Conservation (phyloP, 768 basidiomycete genomes). For the Cyclocybe aegerita region DNA sequence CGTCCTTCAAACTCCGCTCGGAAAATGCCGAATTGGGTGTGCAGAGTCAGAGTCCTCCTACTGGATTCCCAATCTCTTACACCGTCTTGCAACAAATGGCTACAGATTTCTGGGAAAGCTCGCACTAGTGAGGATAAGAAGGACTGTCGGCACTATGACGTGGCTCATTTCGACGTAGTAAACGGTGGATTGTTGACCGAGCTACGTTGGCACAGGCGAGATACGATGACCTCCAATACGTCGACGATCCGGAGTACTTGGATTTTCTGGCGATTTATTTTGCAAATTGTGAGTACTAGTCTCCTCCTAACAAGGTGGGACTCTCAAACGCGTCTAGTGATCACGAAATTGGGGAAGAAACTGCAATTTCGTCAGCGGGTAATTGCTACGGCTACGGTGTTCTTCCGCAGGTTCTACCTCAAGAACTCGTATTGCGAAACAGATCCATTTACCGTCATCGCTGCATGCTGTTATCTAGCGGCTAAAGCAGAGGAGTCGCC, state of each 20-base stretch:
- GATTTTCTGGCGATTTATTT: constrained; percentile 88
- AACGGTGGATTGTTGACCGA: constrained; percentile 89
- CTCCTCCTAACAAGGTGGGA: neutral
- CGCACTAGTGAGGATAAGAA: constrained; percentile 70
- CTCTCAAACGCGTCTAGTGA: constrained; percentile 45
- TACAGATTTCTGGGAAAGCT: constrained; percentile 90
- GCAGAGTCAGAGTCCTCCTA: too few species aligned
- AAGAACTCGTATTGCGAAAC: constrained; percentile 96
- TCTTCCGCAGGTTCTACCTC: constrained; percentile 95
- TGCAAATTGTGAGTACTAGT: constrained; percentile 59
- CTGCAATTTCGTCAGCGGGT: constrained; percentile 84
- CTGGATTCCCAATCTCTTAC: too few species aligned
- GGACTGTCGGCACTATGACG: constrained; percentile 13
- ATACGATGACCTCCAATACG: constrained; percentile 73
- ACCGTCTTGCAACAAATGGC: constrained; percentile 53
- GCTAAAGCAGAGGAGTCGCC: constrained; percentile 98
- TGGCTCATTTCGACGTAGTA: constrained; percentile 48
- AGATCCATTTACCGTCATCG: constrained; percentile 89
- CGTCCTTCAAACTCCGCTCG: too few species aligned
- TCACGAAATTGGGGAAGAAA: constrained; percentile 85
- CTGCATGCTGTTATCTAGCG: constrained; percentile 93
- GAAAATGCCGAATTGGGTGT: too few species aligned
- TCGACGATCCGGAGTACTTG: constrained; percentile 74
- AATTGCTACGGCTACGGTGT: constrained; percentile 92
- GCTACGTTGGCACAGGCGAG: constrained; percentile 74